A percentile compares a stretch with the other conserved stretches of the same genome.
Conservation (phyloP, 169 alveolate species). For the Cystoisospora suis region DNA sequence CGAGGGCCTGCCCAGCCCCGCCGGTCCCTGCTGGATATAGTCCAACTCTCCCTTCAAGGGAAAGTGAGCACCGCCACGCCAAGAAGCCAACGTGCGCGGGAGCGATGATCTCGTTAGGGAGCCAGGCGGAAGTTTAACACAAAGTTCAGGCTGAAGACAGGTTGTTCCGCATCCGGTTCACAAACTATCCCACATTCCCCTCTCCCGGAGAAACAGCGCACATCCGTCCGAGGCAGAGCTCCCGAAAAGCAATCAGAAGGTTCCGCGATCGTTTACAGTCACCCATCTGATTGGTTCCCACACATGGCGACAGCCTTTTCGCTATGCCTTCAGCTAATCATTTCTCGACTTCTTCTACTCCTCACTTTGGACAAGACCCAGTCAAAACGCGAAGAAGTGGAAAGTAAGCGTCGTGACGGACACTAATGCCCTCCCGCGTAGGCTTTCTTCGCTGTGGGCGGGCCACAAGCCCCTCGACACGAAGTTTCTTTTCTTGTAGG, state of each 20-base stretch:
- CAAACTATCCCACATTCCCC: neutral
- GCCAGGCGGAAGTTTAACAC: neutral
- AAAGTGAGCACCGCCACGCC: neutral
- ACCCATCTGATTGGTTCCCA: neutral
- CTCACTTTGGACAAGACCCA: neutral
- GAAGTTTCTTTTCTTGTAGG: neutral
- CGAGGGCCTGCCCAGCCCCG: neutral
- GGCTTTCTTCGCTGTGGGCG: neutral
- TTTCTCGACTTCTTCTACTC: constrained; percentile 14
- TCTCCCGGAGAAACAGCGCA: neutral
- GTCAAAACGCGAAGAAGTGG: neutral
- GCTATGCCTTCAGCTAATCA: neutral
- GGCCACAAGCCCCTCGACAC: neutral
- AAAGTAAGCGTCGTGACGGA: neutral
- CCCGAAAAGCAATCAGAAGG: neutral
- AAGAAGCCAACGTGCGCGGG: neutral
- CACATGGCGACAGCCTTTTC: neutral
- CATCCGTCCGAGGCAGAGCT: neutral
- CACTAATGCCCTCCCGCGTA: no score
- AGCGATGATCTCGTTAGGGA: neutral
- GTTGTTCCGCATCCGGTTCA: neutral
- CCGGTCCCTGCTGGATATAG: neutral
- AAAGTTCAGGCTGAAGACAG: neutral
- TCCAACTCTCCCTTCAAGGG: neutral
- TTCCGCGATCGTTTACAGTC: neutral